These are phyloP conservation scores for Phyllosticta citrichinensis DNA, from an alignment of 2,329 filamentous ascomycete species.

Conservation along the genomic window DNA sequence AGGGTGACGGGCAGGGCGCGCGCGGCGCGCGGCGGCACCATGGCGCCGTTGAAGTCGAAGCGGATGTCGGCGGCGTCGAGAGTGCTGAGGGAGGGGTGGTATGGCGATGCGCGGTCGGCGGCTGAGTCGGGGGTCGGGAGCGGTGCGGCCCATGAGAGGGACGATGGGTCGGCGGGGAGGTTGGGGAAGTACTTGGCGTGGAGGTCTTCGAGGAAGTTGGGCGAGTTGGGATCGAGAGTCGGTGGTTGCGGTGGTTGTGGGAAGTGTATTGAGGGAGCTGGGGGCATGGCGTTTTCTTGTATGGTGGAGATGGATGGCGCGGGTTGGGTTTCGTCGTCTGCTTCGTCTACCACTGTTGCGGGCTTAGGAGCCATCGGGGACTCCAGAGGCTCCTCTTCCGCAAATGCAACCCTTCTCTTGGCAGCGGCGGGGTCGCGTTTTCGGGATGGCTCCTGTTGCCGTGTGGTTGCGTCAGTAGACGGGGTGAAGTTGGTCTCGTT, in stretches of 20 bases:
- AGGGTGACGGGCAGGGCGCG: conserved; percentile 64
- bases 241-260: conserved; percentile 47
- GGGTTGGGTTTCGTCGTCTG: neutral
- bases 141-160: conserved; percentile 83
- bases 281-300: neutral
- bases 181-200: conserved; percentile 91
- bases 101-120: conserved; percentile 62
- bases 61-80: conserved; percentile 70
- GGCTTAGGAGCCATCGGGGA: conserved; percentile 5
- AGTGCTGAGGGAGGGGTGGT: conserved; percentile 65
- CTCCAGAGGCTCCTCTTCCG: neutral
- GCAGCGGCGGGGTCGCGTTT: neutral
- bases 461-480: conserved; percentile 13
- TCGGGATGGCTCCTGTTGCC: conserved; percentile 4
- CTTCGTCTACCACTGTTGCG: conserved; percentile 9
- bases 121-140: conserved; percentile 50
- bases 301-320: neutral
- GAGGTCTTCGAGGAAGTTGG: conserved; percentile 72
- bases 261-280: conserved; percentile 45
- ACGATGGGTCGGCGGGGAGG: conserved; percentile 72
- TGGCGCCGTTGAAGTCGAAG: conserved; percentile 75
- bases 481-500: conserved; percentile 23
- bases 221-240: conserved; percentile 73
- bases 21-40: conserved; percentile 68
- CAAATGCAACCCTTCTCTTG: conserved; percentile 27